Percentiles rank a stretch among this genome's conserved stretches.
Conservation (phyloP, 768 basidiomycete species). For the Sarcodon sp. region DNA sequence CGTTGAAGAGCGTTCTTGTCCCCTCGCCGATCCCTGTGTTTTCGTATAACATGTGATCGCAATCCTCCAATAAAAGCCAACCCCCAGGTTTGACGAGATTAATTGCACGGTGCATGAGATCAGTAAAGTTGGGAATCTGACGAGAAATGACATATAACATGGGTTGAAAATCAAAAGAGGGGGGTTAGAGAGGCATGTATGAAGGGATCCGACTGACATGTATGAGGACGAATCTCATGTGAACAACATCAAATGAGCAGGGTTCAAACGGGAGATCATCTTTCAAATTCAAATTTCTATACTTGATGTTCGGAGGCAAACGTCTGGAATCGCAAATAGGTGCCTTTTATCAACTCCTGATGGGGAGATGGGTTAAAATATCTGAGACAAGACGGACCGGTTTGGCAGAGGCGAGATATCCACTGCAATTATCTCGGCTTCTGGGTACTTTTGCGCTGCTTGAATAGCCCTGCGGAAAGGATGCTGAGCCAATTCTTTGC, state of each 20-base stretch:
- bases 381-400: neutral
- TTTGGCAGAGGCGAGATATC: neutral
- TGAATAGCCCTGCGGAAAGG: no score
- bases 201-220: conserved; percentile 11
- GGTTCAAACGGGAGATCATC: conserved; percentile 12
- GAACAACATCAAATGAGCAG: conserved; percentile 13
- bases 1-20: no score
- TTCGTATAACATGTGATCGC: neutral
- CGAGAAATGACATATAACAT: no score
- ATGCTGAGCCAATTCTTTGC: no score
- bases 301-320: no score
- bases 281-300: no score
- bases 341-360: no score
- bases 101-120: neutral
- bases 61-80: neutral
- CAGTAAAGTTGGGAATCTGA: neutral
- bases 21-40: no score
- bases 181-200: no score
- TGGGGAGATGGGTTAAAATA: no score
- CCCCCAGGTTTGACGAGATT: neutral
- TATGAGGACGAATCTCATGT: conserved; percentile 12
- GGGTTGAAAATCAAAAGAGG: no score
- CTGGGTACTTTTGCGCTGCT: neutral
- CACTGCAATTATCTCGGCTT: neutral
- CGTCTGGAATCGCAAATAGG: no score